phyloP scores from a whole-genome alignment of 1,139 yeast genomes.

The Debaryomyces fabryi region DNA sequence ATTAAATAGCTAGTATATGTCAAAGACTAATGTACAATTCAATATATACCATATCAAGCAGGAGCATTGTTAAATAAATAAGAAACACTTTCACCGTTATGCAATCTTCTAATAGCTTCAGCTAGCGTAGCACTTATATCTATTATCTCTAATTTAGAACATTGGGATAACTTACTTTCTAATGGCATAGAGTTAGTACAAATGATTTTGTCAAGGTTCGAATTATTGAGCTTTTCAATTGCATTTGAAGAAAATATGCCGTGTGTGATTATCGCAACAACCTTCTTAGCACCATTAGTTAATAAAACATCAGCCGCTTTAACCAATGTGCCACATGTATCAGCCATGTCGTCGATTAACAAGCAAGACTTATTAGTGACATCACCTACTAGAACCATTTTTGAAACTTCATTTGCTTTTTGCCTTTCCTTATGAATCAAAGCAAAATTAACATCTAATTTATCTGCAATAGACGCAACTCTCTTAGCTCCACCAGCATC shows the following conservation, averaged over 20 bases:
- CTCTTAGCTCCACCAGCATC: constrained; percentile 99
- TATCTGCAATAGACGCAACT: constrained; percentile 94
- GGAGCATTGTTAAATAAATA: constrained; percentile 78
- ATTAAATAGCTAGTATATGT: not conserved
- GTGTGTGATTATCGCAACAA: constrained; percentile 94
- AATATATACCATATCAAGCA: constrained; percentile 16
- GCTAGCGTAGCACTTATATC: constrained; percentile 91
- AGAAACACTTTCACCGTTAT: constrained; percentile 95
- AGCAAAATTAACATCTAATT: constrained; percentile 90
- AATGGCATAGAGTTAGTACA: constrained; percentile 96
- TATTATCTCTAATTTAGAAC: constrained; percentile 77
- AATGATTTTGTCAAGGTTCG: constrained; percentile 76
- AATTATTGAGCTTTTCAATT: constrained; percentile 75
- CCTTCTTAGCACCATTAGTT: constrained; percentile 79
- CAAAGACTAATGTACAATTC: constrained; percentile 7
- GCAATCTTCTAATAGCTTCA: constrained; percentile 95
- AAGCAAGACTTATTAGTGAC: constrained; percentile 85
- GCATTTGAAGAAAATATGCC: constrained; percentile 93
- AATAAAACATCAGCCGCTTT: constrained; percentile 92
- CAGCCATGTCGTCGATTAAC: constrained; percentile 98
- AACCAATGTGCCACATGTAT: constrained; percentile 95
- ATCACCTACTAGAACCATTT: constrained; percentile 97
- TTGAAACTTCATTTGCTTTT: constrained; percentile 88
- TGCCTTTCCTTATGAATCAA: constrained; percentile 96
- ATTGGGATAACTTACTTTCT: constrained; percentile 67